Evolutionary conservation across 768 basidiomycete species (phyloP), one percentile per base, ranked within the genome.

Genomic region (Crassisporium funariophilum): DNA sequence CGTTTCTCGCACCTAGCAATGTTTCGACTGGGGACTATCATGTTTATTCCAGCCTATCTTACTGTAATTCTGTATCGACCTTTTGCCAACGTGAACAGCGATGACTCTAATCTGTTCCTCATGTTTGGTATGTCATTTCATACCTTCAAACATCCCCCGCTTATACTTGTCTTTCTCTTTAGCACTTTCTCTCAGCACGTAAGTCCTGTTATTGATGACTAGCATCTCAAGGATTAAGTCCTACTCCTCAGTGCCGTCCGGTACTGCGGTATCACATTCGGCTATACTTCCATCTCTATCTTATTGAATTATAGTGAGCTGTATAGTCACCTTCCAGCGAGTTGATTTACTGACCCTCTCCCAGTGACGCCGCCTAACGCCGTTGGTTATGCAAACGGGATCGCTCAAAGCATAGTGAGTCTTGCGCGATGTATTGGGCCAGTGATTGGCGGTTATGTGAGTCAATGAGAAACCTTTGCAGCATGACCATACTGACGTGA

Each of bases 401-500:
- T 95, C 16, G 97, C 94, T 0, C 97, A 99, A 67, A 94, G 91
- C 59, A 88, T 92, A 23, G 95, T 95, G 52, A 94, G 91, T 53
- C 82, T 95, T 19, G 91, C 95, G 4, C 81, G 97, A 31, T 97
- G 94, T 70, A 59, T 91, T 27, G 97, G 92, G 16, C 92, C 94
- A 16, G 80, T 92, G 31, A 72, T 91, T 13, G 90, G 90, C 37
- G 90, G 91, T 35, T 88, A 84, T 63, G 91, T 91, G 61, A 61
- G 83, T 71, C 21, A 20, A 12, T 24, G 22, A 19, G 20, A 21
- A 7, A 42, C 11, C 8, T 38, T 21, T 22, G 33, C 13, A 20
- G 16, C 23, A 5, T 45, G 12, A 10, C 8, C 6, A 36, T 6
- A 21, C 16, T 11, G 12, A 38, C 12, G n/a, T 38, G 19, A 15